These are phyloP conservation scores for Sphaerulina musiva DNA, from an alignment of 2,329 filamentous ascomycete species.

Conservation along the genomic window DNA sequence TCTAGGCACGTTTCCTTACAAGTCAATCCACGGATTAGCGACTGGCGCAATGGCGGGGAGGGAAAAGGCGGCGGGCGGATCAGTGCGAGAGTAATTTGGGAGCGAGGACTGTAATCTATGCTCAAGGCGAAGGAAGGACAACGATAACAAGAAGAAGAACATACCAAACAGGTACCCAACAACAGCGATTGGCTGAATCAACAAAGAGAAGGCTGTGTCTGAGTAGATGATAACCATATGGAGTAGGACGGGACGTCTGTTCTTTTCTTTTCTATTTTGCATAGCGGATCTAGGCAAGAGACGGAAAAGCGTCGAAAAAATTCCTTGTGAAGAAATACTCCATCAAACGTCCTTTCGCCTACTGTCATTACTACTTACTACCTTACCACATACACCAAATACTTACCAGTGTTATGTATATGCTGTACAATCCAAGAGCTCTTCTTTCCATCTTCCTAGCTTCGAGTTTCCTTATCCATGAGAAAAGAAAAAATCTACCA, in stretches of 20 bases:
- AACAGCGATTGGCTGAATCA: not conserved
- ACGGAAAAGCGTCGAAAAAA: too few relatives aligned
- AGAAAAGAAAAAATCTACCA: too few relatives aligned
- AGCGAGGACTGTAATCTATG: not conserved
- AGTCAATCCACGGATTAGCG: not conserved
- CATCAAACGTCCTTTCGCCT: too few relatives aligned
- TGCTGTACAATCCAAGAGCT: too few relatives aligned
- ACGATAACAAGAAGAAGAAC: not conserved
- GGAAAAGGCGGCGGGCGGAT: not conserved
- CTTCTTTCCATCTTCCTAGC: too few relatives aligned
- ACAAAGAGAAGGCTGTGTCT: not conserved
- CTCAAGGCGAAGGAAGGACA: not conserved
- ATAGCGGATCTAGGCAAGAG: not conserved
- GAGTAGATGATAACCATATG: not conserved
- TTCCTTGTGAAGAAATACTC: too few relatives aligned
- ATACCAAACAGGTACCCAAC: not conserved
- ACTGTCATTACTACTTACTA: too few relatives aligned
- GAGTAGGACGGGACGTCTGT: not conserved
- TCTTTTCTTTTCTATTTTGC: not conserved
- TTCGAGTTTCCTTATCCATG: too few relatives aligned
- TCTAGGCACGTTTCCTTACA: not conserved
- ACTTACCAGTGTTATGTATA: too few relatives aligned
- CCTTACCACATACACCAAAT: too few relatives aligned
- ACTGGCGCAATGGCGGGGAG: not conserved
- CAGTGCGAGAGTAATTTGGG: not conserved